Percentiles rank a stretch among this genome's conserved stretches.
These are phyloP conservation scores for Sugiyamaella grinbergsii DNA, from an alignment of 1,139 yeast species.

Conservation along the genomic window DNA sequence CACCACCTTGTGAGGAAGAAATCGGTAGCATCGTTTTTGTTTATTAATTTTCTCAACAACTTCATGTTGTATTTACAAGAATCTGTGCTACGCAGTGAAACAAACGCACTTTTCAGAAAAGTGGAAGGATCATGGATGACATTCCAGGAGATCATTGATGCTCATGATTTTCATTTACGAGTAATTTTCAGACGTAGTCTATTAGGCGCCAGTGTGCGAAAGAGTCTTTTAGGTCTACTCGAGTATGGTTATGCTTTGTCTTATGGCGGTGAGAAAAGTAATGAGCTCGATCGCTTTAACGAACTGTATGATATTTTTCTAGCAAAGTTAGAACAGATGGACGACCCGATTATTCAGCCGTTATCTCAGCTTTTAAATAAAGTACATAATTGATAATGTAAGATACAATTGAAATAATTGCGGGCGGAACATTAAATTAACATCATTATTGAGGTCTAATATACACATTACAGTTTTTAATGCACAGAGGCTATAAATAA, in stretches of 20 bases:
- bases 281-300: neutral
- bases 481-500: conserved; percentile 14
- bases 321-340: neutral
- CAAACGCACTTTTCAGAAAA: neutral
- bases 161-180: neutral
- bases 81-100: conserved; percentile 14
- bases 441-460: conserved; percentile 13
- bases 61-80: conserved; percentile 17
- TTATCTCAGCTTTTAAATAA: conserved; percentile 5
- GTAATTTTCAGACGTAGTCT: conserved; percentile 9
- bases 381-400: neutral
- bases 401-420: too few relatives aligned
- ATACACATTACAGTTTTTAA: conserved; percentile 17
- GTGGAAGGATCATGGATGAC: conserved; percentile 9
- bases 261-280: neutral
- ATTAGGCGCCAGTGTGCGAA: conserved; percentile 1
- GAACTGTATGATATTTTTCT: neutral
- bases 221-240: neutral
- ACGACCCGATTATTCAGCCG: conserved; percentile 5
- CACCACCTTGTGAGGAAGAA: neutral
- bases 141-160: conserved; percentile 16
- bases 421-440: too few relatives aligned
- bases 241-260: conserved; percentile 5
- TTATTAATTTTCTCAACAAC: conserved; percentile 16
- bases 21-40: neutral